Evolutionary conservation across 2,329 filamentous ascomycete species (phyloP), one percentile per base, ranked within the genome.

Genomic region (Penicillium sp.): DNA sequence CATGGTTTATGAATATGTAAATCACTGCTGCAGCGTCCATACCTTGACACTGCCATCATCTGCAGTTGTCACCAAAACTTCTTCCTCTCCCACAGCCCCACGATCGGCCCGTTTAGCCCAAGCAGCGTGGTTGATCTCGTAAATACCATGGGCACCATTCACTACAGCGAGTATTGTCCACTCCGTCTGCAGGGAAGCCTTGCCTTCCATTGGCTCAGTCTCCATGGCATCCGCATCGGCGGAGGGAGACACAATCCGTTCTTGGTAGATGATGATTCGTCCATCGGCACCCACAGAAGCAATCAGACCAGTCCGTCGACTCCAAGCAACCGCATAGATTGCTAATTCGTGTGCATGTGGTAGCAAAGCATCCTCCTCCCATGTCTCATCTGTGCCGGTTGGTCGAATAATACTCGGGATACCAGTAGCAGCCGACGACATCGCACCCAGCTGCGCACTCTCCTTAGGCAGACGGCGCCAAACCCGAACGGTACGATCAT

Each of bases 241-340:
- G 55, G 37, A 14, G 29, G 29, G 29, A 31, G 29, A 33, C 1
- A 67, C 65, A 59, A 81, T 77, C 19, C 72, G 72, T 73, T 96
- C 93, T 59, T 84, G 82, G 69, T 96, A 98, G 2, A 98, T 76
- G 3, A 88, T 88, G 57, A 97, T 82, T 50, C 86, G 81, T 14
- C 93, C 92, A 73, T 99, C 95, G 49, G 93, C 93, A 14, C 93
- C 93, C 1, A 90, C 89, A 65, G 90, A 96, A n/a, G 90, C 93
- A 27, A 98, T 81, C 54, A 91, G 77, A 0, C 93, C 93, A 0
- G 87, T 88, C 55, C 80, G 80, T 31, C 83, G 83, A 71, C 92
- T 96, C 95, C 95, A 99, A 9, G 88, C 80, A 2, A 91, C 86
- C 8, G 91, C 86, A 75, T 98, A 98, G 25, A 98, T 83, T 23